These are phyloP conservation scores for Arxiozyma slooffiae DNA, from an alignment of 1,139 yeast genomes.

Conservation along the genomic window DNA sequence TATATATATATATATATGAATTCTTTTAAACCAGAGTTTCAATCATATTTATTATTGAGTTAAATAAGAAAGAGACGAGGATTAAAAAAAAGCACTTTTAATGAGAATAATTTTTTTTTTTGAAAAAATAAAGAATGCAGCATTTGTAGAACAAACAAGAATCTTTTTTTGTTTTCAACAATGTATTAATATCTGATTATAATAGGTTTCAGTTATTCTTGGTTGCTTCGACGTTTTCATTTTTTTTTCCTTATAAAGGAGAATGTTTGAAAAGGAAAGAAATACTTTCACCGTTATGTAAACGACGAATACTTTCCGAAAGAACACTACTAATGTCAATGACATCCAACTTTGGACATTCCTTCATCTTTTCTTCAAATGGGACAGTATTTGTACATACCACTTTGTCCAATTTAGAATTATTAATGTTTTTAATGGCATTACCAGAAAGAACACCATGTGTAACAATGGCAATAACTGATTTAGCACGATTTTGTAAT, in stretches of 20 bases:
- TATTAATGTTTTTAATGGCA: constrained; percentile 76
- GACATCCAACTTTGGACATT: constrained; percentile 67
- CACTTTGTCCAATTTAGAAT: constrained; percentile 64
- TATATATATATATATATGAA: no score
- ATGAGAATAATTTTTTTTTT: no score
- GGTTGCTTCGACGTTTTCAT: neutral
- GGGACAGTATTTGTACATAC: constrained; percentile 96
- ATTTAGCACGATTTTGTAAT: constrained; percentile 66
- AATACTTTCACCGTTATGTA: constrained; percentile 95
- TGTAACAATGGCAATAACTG: constrained; percentile 90
- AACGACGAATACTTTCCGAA: constrained; percentile 93
- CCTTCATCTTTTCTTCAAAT: constrained; percentile 59
- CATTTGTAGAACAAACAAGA: no score
- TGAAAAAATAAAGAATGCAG: no score
- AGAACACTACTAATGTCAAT: constrained; percentile 82
- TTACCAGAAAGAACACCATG: constrained; percentile 89
- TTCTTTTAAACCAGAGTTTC: neutral
- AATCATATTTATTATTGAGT: neutral
- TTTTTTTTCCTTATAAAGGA: constrained; percentile 33
- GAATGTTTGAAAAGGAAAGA: constrained; percentile 80
- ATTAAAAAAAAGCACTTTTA: neutral
- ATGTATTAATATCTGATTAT: no score
- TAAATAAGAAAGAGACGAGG: neutral
- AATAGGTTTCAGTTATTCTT: neutral
- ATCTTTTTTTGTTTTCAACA: no score